phyloP scores from a whole-genome alignment of 768 basidiomycete species.

The Kwoniella dejecticola region DNA sequence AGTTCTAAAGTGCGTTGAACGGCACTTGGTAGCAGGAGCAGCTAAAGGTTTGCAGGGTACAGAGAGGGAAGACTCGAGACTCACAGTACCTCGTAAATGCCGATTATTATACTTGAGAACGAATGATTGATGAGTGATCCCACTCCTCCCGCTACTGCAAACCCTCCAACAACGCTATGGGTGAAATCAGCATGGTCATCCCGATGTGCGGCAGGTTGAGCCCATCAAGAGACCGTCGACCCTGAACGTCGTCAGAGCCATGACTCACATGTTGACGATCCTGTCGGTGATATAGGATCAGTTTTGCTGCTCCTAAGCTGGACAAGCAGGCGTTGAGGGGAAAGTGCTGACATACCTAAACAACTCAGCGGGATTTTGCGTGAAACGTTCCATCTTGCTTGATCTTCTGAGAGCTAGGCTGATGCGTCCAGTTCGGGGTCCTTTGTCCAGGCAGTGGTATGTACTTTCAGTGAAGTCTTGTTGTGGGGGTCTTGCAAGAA shows the following conservation, averaged over 20 bases:
- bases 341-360: conserved; percentile 33
- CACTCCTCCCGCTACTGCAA: conserved; percentile 50
- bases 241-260: neutral
- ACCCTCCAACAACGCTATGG: conserved; percentile 47
- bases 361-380: conserved; percentile 51
- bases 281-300: too few species aligned
- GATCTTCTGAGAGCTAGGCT: neutral
- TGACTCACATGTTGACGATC: conserved; percentile 49
- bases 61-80: too few species aligned
- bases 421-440: neutral
- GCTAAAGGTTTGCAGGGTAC: too few species aligned
- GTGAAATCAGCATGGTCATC: too few species aligned
- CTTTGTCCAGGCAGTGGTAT: too few species aligned
- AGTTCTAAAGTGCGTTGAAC: too few species aligned
- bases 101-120: conserved; percentile 55
- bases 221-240: too few species aligned
- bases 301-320: too few species aligned
- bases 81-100: conserved; percentile 53
- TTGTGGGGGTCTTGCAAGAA: neutral
- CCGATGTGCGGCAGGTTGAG: too few species aligned
- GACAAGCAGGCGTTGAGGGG: too few species aligned
- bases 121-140: conserved; percentile 52
- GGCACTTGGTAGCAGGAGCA: neutral
- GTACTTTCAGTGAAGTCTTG: neutral
- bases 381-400: conserved; percentile 45